Evolutionary conservation across 2,329 filamentous ascomycete species (phyloP).

Genomic region (Penicillium hesseltinei): DNA sequence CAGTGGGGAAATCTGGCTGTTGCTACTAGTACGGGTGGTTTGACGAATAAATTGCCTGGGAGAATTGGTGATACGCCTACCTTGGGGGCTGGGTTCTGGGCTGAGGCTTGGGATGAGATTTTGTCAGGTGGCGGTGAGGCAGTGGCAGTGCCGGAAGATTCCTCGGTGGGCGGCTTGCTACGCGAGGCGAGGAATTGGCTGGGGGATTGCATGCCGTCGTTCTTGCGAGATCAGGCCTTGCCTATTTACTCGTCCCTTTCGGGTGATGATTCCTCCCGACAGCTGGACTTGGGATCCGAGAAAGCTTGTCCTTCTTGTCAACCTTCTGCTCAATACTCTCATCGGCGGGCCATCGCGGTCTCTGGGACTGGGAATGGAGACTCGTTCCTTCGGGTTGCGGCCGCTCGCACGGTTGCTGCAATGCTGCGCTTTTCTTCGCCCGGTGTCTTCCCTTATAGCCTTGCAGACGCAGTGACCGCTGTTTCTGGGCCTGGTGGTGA

Average conservation of each 20-base stretch:
- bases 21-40: constrained; percentile 67
- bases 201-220: constrained; percentile 17
- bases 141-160: background rate
- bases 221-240: background rate
- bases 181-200: constrained; percentile 8
- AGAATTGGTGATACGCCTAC: constrained; percentile 84
- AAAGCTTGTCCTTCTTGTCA: constrained; percentile 3
- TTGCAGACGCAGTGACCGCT: constrained; percentile 59
- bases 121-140: background rate
- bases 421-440: constrained; percentile 63
- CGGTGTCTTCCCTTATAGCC: constrained; percentile 39
- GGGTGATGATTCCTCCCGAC: background rate
- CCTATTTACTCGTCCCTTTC: constrained; percentile 6
- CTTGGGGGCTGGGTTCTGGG: constrained; percentile 84
- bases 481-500: constrained; percentile 71
- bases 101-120: constrained; percentile 68
- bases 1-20: constrained; percentile 69
- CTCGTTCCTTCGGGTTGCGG: constrained; percentile 72
- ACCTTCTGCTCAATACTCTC: background rate
- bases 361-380: constrained; percentile 88
- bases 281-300: constrained; percentile 4
- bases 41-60: constrained; percentile 86
- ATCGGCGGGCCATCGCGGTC: constrained; percentile 52
- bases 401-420: constrained; percentile 69
- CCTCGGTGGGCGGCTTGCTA: background rate